Conservation (phyloP, 148 eudicot genomes). For the Camellia sinensis region DNA sequence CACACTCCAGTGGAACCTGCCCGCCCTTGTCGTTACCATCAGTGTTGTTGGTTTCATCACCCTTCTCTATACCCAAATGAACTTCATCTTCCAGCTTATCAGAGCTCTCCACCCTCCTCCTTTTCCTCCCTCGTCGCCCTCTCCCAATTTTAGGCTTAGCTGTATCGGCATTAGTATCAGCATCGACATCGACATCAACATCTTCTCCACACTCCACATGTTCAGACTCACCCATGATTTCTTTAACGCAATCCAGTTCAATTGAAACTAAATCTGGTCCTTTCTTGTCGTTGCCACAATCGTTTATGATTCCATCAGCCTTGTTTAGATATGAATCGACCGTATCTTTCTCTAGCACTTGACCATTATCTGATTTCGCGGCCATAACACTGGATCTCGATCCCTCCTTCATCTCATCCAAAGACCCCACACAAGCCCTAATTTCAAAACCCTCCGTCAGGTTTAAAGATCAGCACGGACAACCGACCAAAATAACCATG, state of each 20-base stretch:
- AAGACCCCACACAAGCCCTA: conserved; percentile 16
- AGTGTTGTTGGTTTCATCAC: neutral
- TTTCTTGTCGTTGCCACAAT: conserved; percentile 16
- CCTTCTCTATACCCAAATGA: neutral
- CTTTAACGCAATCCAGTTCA: conserved; percentile 31
- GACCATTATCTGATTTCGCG: conserved; percentile 11
- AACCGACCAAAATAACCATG: neutral
- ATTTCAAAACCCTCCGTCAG: neutral
- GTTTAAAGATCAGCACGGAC: neutral
- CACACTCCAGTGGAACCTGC: neutral
- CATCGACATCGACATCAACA: neutral
- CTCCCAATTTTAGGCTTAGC: conserved; percentile 5
- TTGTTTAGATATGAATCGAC: conserved; percentile 17
- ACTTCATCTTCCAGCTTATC: neutral
- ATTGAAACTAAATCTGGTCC: neutral
- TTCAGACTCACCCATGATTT: conserved; percentile 15
- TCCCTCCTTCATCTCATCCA: conserved; percentile 45
- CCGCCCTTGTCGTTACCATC: neutral
- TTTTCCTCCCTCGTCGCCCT: conserved; percentile 14
- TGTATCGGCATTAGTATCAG: conserved; percentile 10
- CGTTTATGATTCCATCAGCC: neutral
- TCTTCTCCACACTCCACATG: conserved; percentile 19
- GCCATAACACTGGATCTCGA: conserved; percentile 40
- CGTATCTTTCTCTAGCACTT: conserved; percentile 10
- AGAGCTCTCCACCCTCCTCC: conserved; percentile 16